These are phyloP conservation scores for Cantharellus cinnabarinus DNA, from an alignment of 768 basidiomycete species.

Conservation along the genomic window DNA sequence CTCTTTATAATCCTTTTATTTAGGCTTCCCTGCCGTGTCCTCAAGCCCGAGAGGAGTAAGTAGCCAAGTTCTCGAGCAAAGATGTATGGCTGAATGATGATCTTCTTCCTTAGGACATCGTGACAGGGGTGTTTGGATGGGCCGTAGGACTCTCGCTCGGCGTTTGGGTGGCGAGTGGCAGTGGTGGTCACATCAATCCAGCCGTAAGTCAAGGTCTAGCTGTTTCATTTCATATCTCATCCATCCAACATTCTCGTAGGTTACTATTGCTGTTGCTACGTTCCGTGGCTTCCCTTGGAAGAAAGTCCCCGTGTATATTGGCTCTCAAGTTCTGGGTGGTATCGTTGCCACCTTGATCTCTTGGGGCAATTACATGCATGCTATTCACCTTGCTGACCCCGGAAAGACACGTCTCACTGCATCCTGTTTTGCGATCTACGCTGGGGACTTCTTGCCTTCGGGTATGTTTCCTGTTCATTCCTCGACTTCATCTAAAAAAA, in stretches of 20 bases:
- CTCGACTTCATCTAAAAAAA: neutral
- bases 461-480: neutral
- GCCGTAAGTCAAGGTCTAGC: neutral
- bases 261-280: constrained; percentile 5
- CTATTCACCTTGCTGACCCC: constrained; percentile 38
- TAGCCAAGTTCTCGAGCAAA: neutral
- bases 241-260: neutral
- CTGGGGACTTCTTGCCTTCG: constrained; percentile 11
- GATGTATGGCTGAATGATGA: neutral
- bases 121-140: constrained; percentile 5
- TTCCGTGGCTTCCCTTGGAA: constrained; percentile 9
- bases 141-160: constrained; percentile 4
- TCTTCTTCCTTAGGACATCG: neutral
- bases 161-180: constrained; percentile 5
- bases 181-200: constrained; percentile 8
- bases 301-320: constrained; percentile 32
- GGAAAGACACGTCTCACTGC: constrained; percentile 28
- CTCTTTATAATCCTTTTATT: neutral
- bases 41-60: constrained; percentile 35
- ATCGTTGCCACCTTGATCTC: constrained; percentile 39
- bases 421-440: constrained; percentile 36
- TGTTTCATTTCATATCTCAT: constrained; percentile 1
- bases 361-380: constrained; percentile 40
- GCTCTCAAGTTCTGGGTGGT: constrained; percentile 43
- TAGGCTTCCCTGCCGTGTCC: constrained; percentile 19